A percentile compares a stretch with the other conserved stretches of the same genome.
phyloP scores from a whole-genome alignment of 2,329 filamentous ascomycete species.

The Iodosphaeria phyllophila region DNA sequence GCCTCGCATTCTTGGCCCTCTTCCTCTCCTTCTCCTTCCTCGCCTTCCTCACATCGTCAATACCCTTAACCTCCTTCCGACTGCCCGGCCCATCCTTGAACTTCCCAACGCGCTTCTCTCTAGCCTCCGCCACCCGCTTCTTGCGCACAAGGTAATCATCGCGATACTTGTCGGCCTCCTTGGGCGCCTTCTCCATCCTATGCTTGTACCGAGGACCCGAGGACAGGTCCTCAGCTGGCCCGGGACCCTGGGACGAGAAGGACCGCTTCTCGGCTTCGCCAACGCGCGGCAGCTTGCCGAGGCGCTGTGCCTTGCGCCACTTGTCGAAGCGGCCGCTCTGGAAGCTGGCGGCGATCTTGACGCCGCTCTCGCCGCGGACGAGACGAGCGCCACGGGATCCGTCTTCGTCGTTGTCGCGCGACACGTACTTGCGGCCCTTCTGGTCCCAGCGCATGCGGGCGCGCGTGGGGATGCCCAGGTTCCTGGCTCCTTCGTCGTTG shows the following conservation, averaged over 20 bases:
- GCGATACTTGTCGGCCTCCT: slow-evolving; percentile 79
- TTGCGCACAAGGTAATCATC: slow-evolving; percentile 83
- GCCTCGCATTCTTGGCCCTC: slow-evolving; percentile 76
- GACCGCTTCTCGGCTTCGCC: slow-evolving; percentile 55
- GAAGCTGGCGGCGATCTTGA: slow-evolving; percentile 91
- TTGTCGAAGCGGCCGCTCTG: slow-evolving; percentile 82
- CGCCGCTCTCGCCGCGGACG: slow-evolving; percentile 75
- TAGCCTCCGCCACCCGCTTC: slow-evolving; percentile 74
- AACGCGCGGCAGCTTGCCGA: slow-evolving; percentile 59
- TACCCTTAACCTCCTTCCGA: slow-evolving; percentile 55
- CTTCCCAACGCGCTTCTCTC: slow-evolving; percentile 62
- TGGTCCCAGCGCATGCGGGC: slow-evolving; percentile 87
- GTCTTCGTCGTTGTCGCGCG: slow-evolving; percentile 83
- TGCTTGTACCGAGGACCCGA: slow-evolving; percentile 56
- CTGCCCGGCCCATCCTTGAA: slow-evolving; percentile 54
- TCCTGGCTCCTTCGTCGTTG: slow-evolving; percentile 67
- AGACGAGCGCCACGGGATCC: slow-evolving; percentile 57
- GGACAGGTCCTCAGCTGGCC: slow-evolving; percentile 12
- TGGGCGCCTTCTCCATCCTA: slow-evolving; percentile 72
- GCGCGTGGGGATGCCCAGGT: slow-evolving; percentile 60
- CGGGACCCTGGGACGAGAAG: slow-evolving; percentile 12
- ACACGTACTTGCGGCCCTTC: slow-evolving; percentile 88
- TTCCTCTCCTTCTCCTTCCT: slow-evolving; percentile 59
- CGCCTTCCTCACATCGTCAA: slow-evolving; percentile 70
- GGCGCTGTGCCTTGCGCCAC: slow-evolving; percentile 75